Evolutionary conservation across 164 flowering plant species (phyloP), one percentile per base, ranked within the genome.

Genomic region (Nymphaea thermarum): DNA sequence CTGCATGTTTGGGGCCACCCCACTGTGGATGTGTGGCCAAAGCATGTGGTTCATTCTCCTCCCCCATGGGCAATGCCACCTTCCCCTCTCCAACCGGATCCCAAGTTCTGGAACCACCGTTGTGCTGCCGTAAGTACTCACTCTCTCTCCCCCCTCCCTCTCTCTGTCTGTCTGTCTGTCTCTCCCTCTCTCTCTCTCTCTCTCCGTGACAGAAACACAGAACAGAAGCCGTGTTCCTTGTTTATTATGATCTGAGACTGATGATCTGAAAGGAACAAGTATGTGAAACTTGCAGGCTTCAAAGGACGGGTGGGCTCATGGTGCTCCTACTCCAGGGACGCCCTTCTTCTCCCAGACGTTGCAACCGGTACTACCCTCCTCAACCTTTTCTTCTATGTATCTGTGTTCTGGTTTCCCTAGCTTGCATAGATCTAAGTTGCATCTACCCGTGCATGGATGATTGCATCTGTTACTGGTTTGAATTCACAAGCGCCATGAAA

Each of bases 1-100:
- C 76, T 94, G 45, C 98, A 94, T 55, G 98, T 91, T 4, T 91
- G 98, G 98, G 98, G 98, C 15, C 98, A 94, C 74, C 97, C 97
- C 12, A 68, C 90, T 36, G 73, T 79, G 6, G 87, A 90, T 68
- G 71, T 86, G 73, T 90, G 98, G 97, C 92, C 94, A 14, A 89
- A 85, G 71, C 93, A 82, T 70, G 74, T 79, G 7, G 63, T 75
- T 6, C 84, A 71, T 73, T 69, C 85, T 77, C 67, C 74, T 5
- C 71, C 81, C 36, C 74, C 73, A 7, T 78, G 76, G 62, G 77
- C 47, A 7, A 63, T 66, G 66, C 25, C 65, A 12, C 63, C 78
- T 12, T 76, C 76, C n/a, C 77, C 76, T 18, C 70, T 78, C 15
- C 64, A 59, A 42, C 44, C 60, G 42, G 63, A 61, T 4, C 63